A percentile compares a stretch with the other conserved stretches of the same genome.
Conservation (phyloP, 2,329 filamentous ascomycete genomes). For the Colletotrichum sp. region DNA sequence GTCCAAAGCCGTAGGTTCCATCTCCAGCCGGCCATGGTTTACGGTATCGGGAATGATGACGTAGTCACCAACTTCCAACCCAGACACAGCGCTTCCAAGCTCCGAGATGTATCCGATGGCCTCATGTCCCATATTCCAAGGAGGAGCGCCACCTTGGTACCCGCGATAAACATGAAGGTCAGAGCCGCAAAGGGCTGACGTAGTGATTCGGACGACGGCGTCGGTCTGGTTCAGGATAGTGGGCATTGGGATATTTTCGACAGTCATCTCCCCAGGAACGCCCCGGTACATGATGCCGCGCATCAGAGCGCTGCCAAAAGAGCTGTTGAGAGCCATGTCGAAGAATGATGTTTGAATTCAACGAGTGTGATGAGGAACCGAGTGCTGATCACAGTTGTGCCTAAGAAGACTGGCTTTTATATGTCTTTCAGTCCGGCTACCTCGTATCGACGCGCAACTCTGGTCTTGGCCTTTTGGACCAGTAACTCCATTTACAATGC, state of each 20-base stretch:
- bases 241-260: constrained; percentile 20
- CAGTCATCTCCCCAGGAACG: not conserved
- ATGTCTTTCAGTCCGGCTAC: not conserved
- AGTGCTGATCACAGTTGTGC: fast-evolving
- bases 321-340: not conserved
- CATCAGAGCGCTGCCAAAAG: not conserved
- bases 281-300: constrained; percentile 26
- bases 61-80: constrained; percentile 38
- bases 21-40: not conserved
- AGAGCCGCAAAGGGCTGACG: constrained; percentile 36
- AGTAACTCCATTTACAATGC: not conserved
- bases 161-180: constrained; percentile 38
- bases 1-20: not conserved
- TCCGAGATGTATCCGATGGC: constrained; percentile 39
- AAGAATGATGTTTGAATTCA: not conserved
- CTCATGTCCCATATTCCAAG: constrained; percentile 39
- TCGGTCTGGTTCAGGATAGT: constrained; percentile 27
- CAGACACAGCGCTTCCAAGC: constrained; percentile 36
- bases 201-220: constrained; percentile 36
- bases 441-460: not conserved
- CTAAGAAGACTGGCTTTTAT: not conserved
- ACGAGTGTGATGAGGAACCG: fast-evolving
- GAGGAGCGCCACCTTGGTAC: not conserved
- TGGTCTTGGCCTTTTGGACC: not conserved
- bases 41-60: constrained; percentile 36